Evolutionary conservation across 768 basidiomycete genomes (phyloP).

Genomic region (Lactarius sp.): DNA sequence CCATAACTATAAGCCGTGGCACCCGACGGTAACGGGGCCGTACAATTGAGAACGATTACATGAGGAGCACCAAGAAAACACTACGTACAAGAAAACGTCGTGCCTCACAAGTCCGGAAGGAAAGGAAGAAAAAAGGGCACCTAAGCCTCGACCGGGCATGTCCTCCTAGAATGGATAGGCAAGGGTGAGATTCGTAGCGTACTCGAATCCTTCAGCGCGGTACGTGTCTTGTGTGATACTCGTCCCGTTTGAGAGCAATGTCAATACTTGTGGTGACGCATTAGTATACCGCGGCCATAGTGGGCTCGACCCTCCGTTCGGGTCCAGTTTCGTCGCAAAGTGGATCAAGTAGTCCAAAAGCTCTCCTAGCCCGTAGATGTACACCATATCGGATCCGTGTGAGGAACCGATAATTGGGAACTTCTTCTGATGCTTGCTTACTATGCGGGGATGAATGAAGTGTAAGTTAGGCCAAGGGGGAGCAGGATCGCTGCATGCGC

Average conservation of each 20-base stretch:
- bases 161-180: background rate
- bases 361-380: slow-evolving; percentile 13
- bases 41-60: no score
- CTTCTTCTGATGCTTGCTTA: slow-evolving; percentile 33
- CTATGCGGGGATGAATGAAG: slow-evolving; percentile 25
- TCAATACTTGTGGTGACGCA: slow-evolving; percentile 8
- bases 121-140: no score
- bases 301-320: slow-evolving; percentile 25
- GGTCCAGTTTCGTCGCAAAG: slow-evolving; percentile 30
- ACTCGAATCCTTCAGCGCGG: slow-evolving; percentile 9
- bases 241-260: slow-evolving; percentile 9
- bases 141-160: no score
- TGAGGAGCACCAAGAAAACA: no score
- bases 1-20: no score
- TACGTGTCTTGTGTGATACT: slow-evolving; percentile 26
- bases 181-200: slow-evolving; percentile 8
- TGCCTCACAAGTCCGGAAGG: no score
- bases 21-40: no score
- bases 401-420: slow-evolving; percentile 30
- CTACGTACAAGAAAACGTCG: no score
- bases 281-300: slow-evolving; percentile 23
- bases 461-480: background rate
- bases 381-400: slow-evolving; percentile 17
- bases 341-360: slow-evolving; percentile 25
- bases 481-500: background rate